Evolutionary conservation across 768 basidiomycete genomes (phyloP).

Genomic region (Gloeostereum incarnatum): DNA sequence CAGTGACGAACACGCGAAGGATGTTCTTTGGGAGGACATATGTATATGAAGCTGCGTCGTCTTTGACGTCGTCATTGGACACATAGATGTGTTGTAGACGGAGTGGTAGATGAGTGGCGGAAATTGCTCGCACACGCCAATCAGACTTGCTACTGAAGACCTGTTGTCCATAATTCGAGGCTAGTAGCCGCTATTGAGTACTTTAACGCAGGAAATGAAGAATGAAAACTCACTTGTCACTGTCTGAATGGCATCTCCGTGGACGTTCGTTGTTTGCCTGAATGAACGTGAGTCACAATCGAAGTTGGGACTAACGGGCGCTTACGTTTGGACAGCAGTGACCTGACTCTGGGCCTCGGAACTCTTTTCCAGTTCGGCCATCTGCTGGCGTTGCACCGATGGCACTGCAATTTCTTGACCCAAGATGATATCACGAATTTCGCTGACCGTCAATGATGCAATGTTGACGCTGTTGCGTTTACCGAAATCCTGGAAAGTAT

Average conservation of each 20-base stretch:
- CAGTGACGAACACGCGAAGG: slow-evolving; percentile 85
- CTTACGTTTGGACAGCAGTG: slow-evolving; percentile 87
- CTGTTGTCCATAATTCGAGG: slow-evolving; percentile 96
- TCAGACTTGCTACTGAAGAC: slow-evolving; percentile 99
- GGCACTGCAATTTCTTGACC: slow-evolving; percentile 98
- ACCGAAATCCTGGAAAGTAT: slow-evolving; percentile 77
- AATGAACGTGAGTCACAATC: slow-evolving; percentile 7
- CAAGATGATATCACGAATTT: slow-evolving; percentile 96
- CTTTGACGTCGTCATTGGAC: slow-evolving; percentile 98
- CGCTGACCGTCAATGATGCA: slow-evolving; percentile 91
- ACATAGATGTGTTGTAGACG: slow-evolving; percentile 98
- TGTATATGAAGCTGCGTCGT: slow-evolving; percentile 90
- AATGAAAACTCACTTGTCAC: slow-evolving; percentile 59
- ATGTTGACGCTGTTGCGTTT: slow-evolving; percentile 99
- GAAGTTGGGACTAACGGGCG: slow-evolving; percentile 1
- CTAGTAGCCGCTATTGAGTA: slow-evolving; percentile 19
- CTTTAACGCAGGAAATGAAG: slow-evolving; percentile 1
- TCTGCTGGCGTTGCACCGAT: slow-evolving; percentile 94
- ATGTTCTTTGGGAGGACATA: slow-evolving; percentile 98
- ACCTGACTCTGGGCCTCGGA: slow-evolving; percentile 91
- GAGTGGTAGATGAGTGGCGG: slow-evolving; percentile 90
- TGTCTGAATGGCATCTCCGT: slow-evolving; percentile 90
- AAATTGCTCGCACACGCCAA: slow-evolving; percentile 98
- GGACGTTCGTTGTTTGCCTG: slow-evolving; percentile 93
- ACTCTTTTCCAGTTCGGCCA: slow-evolving; percentile 98